Evolutionary conservation across 1,139 yeast species (phyloP), one percentile per base, ranked within the genome.

Genomic region (Saccharomyces hybrid): DNA sequence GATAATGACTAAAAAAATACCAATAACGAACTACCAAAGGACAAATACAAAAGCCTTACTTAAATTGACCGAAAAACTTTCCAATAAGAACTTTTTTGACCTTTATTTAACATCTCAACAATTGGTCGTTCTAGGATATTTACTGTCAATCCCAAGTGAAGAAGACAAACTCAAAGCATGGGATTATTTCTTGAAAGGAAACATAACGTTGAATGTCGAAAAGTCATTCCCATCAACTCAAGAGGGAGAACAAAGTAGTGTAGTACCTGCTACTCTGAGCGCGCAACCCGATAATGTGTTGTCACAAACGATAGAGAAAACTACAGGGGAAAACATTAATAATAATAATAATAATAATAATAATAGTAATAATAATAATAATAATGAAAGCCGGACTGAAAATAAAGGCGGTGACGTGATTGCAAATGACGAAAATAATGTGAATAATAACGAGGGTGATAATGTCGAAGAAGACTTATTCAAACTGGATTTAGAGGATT

Each of bases 81-180:
- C 78, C 63, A 62, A 68, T 16, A 69, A 74, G 47, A 77, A 79
- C 28, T 77, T 78, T 55, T 84, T 86, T 67, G 81, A 80, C 58
- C 73, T 79, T 32, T 83, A 82, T 62, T 71, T 86, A 54, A 82
- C 83, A 47, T 80, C 82, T n/a, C 81, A 78, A 58, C 91, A 85
- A 66, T 75, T 75, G 60, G 76, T 79, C 57, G 76, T 85, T 3
- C 68, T 86, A 46, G 74, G 76, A 50, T 70, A 75, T 56, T 70
- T 85, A 11, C 63, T 78, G n/a, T 63, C 70, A 7, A 56, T 64
- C 49, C 50, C 63, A 46, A 57, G 61, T 42, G n/a, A 55, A 5
- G 59, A 55, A 5, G 54, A 69, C 55, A 69, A 73, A 58, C 59
- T 65, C 25, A 72, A 69, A 31, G 60, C 82, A 13, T 83, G 87